A percentile compares a stretch with the other conserved stretches of the same genome.
phyloP scores from a whole-genome alignment of 225 moss, liverwort and hornwort genomes.

The Bryum argenteum region DNA sequence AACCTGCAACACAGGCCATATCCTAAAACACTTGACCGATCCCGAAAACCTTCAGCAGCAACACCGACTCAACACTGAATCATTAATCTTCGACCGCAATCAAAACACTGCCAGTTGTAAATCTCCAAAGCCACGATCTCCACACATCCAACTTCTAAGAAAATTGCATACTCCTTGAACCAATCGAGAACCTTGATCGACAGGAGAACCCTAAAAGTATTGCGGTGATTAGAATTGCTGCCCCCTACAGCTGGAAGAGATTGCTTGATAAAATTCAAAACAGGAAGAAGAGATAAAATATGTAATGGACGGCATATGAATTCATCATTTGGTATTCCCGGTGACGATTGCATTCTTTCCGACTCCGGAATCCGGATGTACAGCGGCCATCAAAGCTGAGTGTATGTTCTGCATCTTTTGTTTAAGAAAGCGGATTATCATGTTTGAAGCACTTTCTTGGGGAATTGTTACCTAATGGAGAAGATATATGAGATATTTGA shows the following conservation, averaged over 20 bases:
- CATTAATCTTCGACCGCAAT: not conserved
- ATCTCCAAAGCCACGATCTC: not conserved
- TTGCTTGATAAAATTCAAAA: not conserved
- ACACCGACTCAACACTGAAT: slow-evolving; percentile 6
- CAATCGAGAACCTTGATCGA: too few species aligned
- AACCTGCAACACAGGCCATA: slow-evolving; percentile 29
- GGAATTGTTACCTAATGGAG: too few species aligned
- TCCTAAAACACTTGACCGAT: not conserved
- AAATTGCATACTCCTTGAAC: not conserved
- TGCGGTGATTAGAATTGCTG: not conserved
- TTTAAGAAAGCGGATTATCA: too few species aligned
- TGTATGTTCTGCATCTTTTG: not conserved
- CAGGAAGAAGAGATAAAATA: not conserved
- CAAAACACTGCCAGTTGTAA: not conserved
- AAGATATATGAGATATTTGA: too few species aligned
- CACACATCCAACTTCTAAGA: not conserved
- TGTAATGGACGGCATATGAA: too few species aligned
- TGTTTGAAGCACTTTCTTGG: too few species aligned
- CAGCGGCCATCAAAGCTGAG: not conserved
- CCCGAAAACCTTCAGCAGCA: not conserved
- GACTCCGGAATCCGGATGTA: not conserved
- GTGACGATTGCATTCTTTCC: not conserved
- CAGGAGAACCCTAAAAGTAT: not conserved
- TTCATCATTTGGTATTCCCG: too few species aligned
- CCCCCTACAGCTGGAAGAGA: not conserved